Evolutionary conservation across 768 basidiomycete genomes (phyloP), one percentile per base, ranked within the genome.

Genomic region (Lactifluus volemus): DNA sequence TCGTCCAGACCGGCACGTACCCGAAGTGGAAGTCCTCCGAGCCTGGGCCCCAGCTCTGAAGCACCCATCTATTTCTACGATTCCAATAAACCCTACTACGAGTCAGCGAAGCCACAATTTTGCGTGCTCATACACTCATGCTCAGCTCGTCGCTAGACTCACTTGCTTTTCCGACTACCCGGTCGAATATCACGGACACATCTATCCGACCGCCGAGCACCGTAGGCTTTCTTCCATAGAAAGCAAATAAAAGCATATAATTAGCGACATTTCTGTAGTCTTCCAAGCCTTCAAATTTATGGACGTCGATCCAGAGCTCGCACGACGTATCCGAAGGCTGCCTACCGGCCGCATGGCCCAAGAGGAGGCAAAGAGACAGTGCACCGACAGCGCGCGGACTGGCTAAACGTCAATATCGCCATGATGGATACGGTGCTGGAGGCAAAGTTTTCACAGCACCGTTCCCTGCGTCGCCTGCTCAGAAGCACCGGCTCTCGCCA

Each of bases 371-470:
- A 55, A 19, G 36, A 50, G 50, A 12, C 39, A 49, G 14, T 36
- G 3, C 39, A 42, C 25, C 39, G 48, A 39, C 64, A 59, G 29
- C 64, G 62, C 36, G 0, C 32, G 8, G 62, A 65, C 58, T 65
- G 64, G 64, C 36, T 63, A n/a, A 30, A 53, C 0, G 54, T 59
- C 15, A 65, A 64, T 19, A 44, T 65, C 44, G 48, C 45, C 15
- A 8, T 63, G 14, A 77, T 77, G 76, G 76, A 78, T 54, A 53
- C 71, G 59, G 73, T 77, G 49, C 67, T 79, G 14, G 70, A 67
- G 63, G 64, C 67, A 51, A 77, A 77, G 65, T 77, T 79, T 66
- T 71, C 69, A 49, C 78, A 77, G 67, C 74, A 79, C 55, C 67
- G 64, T 4, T 65, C 71, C 53, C 65, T 79, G 57, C 72, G 70